Percentiles rank a stretch among this genome's conserved stretches.
phyloP scores from a whole-genome alignment of 1,139 yeast species.

The Saccharomycopsis hybrid region DNA sequence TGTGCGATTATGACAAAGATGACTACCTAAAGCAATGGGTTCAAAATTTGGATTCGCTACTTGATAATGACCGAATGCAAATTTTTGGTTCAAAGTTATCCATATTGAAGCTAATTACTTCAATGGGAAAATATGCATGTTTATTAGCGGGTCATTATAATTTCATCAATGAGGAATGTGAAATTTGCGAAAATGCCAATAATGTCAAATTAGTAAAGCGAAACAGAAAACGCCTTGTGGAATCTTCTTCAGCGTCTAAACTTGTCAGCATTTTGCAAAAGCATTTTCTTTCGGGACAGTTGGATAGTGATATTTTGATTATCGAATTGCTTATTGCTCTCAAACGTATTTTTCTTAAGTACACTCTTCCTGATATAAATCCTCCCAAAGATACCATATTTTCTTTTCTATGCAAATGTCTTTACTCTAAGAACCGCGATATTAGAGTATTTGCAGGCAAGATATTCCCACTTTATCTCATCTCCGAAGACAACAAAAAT shows the following conservation, averaged over 20 bases:
- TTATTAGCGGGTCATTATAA: constrained; percentile 3
- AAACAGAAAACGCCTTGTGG: background rate
- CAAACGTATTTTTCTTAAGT: constrained; percentile 14
- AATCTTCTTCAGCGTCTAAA: constrained; percentile 2
- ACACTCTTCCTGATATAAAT: constrained; percentile 6
- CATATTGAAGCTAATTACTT: constrained; percentile 7
- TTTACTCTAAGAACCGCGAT: constrained; percentile 14
- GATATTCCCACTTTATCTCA: constrained; percentile 40
- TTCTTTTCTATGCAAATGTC: constrained; percentile 10
- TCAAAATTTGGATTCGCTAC: constrained; percentile 2
- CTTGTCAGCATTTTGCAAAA: background rate
- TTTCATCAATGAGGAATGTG: constrained; percentile 1
- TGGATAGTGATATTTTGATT: background rate
- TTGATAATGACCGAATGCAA: background rate
- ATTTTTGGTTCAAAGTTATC: constrained; percentile 1
- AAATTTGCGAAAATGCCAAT: constrained; percentile 8
- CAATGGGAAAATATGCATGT: constrained; percentile 13
- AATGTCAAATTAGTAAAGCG: background rate
- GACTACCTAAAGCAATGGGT: constrained; percentile 5
- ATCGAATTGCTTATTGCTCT: constrained; percentile 9
- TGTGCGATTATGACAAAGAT: background rate
- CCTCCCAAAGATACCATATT: constrained; percentile 8
- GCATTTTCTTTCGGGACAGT: background rate
- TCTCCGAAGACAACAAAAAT: constrained; percentile 32
- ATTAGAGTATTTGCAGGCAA: constrained; percentile 25